phyloP scores from a whole-genome alignment of 345 rosid species.

The Toxicodendron radicans region DNA sequence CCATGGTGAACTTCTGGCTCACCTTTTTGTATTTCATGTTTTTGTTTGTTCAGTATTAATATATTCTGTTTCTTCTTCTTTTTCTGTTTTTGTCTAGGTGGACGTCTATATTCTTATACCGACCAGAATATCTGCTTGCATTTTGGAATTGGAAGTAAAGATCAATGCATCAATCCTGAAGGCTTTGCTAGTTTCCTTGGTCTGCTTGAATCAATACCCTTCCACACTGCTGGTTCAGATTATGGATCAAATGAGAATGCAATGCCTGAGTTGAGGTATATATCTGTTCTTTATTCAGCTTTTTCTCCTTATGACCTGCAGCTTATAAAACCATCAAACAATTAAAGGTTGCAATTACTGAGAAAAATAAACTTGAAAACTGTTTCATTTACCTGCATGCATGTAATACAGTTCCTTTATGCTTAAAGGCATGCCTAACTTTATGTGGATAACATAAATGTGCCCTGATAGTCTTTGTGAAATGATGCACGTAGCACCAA shows the following conservation, averaged over 20 bases:
- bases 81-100: conserved; percentile 32
- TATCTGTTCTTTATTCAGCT: conserved; percentile 17
- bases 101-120: conserved; percentile 40
- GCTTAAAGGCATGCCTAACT: not conserved
- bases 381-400: not conserved
- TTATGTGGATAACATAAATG: not conserved
- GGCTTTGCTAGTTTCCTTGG: conserved; percentile 76
- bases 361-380: not conserved
- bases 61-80: not conserved
- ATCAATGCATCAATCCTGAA: conserved; percentile 70
- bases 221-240: conserved; percentile 60
- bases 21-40: too few species aligned
- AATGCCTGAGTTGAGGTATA: conserved; percentile 64
- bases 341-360: not conserved
- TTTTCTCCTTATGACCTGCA: not conserved
- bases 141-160: conserved; percentile 56
- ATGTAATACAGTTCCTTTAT: not conserved
- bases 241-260: conserved; percentile 53
- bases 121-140: conserved; percentile 56
- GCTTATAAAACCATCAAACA: conserved; percentile 5
- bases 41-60: not conserved
- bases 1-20: not conserved
- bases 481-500: not conserved
- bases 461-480: not conserved
- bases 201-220: conserved; percentile 82